phyloP scores from a whole-genome alignment of 1,284 basidiomycete species.

The Bjerkandera adusta region DNA sequence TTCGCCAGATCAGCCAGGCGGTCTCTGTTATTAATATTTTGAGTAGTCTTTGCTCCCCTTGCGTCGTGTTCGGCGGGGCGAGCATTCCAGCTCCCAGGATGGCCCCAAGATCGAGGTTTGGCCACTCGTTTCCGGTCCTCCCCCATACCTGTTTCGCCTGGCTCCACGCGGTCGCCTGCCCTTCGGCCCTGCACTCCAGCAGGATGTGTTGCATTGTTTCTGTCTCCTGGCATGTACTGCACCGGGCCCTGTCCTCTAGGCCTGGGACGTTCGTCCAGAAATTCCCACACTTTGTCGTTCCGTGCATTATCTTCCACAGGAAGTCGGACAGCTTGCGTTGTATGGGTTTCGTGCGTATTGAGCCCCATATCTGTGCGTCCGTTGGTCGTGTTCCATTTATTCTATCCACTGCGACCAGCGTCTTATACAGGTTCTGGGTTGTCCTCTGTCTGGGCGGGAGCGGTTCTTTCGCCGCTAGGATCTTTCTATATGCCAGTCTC shows the following conservation, averaged over 20 bases:
- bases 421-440: neutral
- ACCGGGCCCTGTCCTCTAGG: slow-evolving; percentile 22
- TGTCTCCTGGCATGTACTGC: slow-evolving; percentile 21
- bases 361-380: slow-evolving; percentile 6
- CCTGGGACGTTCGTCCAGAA: slow-evolving; percentile 27
- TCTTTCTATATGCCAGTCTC: slow-evolving; percentile 21
- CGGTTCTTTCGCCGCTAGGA: slow-evolving; percentile 9
- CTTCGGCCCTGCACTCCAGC: slow-evolving; percentile 22
- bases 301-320: slow-evolving; percentile 31
- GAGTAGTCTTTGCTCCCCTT: too few relatives aligned
- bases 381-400: neutral
- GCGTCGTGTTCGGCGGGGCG: too few relatives aligned
- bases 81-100: too few relatives aligned
- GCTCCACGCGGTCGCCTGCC: slow-evolving; percentile 25
- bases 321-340: slow-evolving; percentile 22
- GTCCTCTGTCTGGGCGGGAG: neutral
- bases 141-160: slow-evolving; percentile 15
- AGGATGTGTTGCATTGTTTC: slow-evolving; percentile 34
- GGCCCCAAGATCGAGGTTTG: too few relatives aligned
- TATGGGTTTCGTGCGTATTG: slow-evolving; percentile 21
- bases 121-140: too few relatives aligned
- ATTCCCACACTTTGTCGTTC: slow-evolving; percentile 25
- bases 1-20: slow-evolving; percentile 28
- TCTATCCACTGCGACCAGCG: too few relatives aligned
- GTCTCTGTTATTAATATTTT: slow-evolving; percentile 28